Evolutionary conservation across 2,329 filamentous ascomycete genomes (phyloP).

Genomic region (Elsinoe batatas): DNA sequence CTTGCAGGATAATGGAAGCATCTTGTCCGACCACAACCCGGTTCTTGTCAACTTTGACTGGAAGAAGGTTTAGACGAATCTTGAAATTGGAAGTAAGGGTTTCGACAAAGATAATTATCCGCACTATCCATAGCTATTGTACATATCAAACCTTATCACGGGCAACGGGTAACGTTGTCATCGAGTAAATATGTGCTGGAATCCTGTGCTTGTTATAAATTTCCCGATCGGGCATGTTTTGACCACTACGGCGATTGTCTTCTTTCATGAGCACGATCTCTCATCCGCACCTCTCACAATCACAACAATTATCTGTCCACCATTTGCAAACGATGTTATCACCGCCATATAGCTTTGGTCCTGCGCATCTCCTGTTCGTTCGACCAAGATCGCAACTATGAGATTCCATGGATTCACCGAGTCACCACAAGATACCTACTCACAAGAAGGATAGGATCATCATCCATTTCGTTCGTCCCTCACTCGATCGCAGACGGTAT

Average conservation of each 20-base stretch:
- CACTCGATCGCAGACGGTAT: slow-evolving; percentile 14
- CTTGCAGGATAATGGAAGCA: slow-evolving; percentile 45
- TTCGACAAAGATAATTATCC: too few relatives aligned
- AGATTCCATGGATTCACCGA: slow-evolving; percentile 7
- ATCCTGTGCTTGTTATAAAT: background rate
- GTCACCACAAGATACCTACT: slow-evolving; percentile 15
- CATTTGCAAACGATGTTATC: too few relatives aligned
- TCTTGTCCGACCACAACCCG: slow-evolving; percentile 57
- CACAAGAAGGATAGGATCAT: slow-evolving; percentile 59
- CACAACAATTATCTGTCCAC: too few relatives aligned
- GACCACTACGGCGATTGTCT: background rate
- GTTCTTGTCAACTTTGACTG: slow-evolving; percentile 43
- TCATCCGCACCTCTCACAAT: too few relatives aligned
- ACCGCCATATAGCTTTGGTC: too few relatives aligned
- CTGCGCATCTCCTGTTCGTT: too few relatives aligned
- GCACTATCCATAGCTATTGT: too few relatives aligned
- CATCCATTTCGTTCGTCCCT: slow-evolving; percentile 60
- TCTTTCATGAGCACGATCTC: too few relatives aligned
- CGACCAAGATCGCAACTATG: background rate
- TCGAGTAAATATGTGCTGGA: background rate
- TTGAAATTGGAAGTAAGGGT: too few relatives aligned
- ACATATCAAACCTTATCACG: too few relatives aligned
- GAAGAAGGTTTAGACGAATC: background rate
- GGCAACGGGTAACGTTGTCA: too few relatives aligned
- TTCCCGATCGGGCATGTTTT: background rate